Evolutionary conservation across 1,284 basidiomycete genomes (phyloP), one percentile per base, ranked within the genome.

Genomic region (Ustilago hordei): DNA sequence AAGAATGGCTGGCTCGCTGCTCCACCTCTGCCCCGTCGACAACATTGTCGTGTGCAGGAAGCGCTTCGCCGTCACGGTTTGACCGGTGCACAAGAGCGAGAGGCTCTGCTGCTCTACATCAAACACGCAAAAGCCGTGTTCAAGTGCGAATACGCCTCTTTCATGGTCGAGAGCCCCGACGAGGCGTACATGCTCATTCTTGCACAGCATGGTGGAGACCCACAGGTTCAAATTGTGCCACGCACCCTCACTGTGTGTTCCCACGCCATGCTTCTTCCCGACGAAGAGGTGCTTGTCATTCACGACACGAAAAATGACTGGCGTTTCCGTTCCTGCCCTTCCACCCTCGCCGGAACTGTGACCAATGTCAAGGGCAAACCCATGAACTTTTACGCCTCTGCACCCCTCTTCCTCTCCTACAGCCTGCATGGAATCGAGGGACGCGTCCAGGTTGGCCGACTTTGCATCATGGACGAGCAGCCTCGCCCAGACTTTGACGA

Each of bases 301-400:
- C 43, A 31, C 38, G 61, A 81, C 55, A 63, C 78, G 8, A 39
- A 63, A 0, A 60, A 75, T 11, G 81, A 82, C 35, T 82, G 81
- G 79, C 65, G 79, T 28, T 81, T 81, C 65, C 55, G 58, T 13
- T 47, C 62, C 1, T 69, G 69, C 23, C 77, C 77, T 32, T 71
- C 69, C 9, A 69, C 72, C 23, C 60, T 71, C 13, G 55, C 61
- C 0, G 73, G 66, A 50, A 69, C 64, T 23, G 36, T 72, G 57
- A 62, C 63, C 50, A 69, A 66, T 36, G 62, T 64, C 38, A 55
- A 67, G 13, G 69, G 75, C 41, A 63, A 69, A 8, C 57, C 75
- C 19, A 65, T 77, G 68, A 70, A 34, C 63, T 82, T 82, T 38
- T 82, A 82, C 41, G 81, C 81, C 4, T 75, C 77, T 4, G 81